Base-by-base conservation (phyloP, 371 early-diverging fungal species). In the Entomophthora muscae region DNA sequence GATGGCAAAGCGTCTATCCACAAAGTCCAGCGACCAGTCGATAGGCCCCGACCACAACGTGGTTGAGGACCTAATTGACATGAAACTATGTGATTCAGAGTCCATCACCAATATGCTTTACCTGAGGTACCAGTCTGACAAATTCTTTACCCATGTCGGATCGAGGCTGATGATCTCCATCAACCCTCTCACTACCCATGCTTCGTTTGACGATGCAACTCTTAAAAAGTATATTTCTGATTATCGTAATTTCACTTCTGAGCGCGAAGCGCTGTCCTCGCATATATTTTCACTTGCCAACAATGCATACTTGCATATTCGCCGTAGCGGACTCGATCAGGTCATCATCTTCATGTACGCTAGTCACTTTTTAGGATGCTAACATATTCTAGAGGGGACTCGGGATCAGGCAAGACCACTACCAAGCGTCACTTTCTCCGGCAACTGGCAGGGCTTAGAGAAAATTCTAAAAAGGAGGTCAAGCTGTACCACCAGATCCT, bases 381-480 rank as follows among this genome's bases (percentile, higher is more conserved):
- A 29, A 23, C 32, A 26, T 1, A 29, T 31, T 33, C 56, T 77
- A 90, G 90, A 72, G 96, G 96, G 42, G 91, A 91, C 66, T 77
- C 86, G n/a, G 93, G 89, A 27, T 81, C 87, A 52, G 96, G 96
- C 58, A 95, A 94, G 72, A 82, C 89, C 0, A 89, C 90, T 68
- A 73, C 79, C 13, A 72, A 76, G 28, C 77, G 77, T 62, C 69
- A 77, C 51, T 74, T 85, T 12, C 65, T 85, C 31, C 77, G 83
- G 29, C 82, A 86, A 66, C 77, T 91, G 23, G 79, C 82, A 57
- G 84, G 82, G 27, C 71, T 90, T 26, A 52, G 69, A 28, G 79
- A 78, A n/a, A 78, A 82, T 64, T 81, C 85, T 42, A 85, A 88
- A 66, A 91, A 90, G 65, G 90, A 91, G 68, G 76, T 83, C 64